Base-by-base conservation (phyloP, 805 yeast species). In the Pichia eremophila region DNA sequence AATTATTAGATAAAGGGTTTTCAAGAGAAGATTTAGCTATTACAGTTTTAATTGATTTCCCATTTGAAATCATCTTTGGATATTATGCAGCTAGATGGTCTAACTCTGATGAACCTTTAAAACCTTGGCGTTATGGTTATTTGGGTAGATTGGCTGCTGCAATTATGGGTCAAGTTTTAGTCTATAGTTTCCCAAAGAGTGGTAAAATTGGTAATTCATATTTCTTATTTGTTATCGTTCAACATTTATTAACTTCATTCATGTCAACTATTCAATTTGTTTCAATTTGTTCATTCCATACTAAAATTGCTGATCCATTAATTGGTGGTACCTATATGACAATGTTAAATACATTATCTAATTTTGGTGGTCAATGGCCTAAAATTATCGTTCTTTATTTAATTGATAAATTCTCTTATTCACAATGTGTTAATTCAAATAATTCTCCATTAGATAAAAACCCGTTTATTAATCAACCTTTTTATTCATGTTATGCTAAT, bases 271-370 rank as follows among this genome's bases (percentile, higher is more conserved):
- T 93, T 48, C 98, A 91, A 65, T 91, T 93, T 68, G 98, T 93
- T 18, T 85, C 95, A 1, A 79, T 93, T 40, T 84, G 89, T 60
- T 95, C 98, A 0, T 93, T 93, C 72, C 97, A 91, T 66, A 91
- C 97, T 3, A 81, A 83, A 56, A 85, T 93, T 46, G 96, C 99
- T 2, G 99, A 93, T 62, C 98, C 99, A 0, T 67, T 81, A 18
- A 86, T 93, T 57, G 99, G 99, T 17, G 99, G 99, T 2, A 93
- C 99, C 0, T 93, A 93, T 64, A 91, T 93, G 98, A 93, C 99
- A 0, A 82, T 95, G 0, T 71, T 93, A 49, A 93, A 93, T 65
- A 93, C 99, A 0, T 71, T 93, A 43, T 80, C 95, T 39, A 93
- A 93, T 62, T 73, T 91, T 49, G 99, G 99, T 25, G 99, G 99